A percentile compares a stretch with the other conserved stretches of the same genome.
Conservation (phyloP, 441 rosid species). For the Corymbia citriodora region DNA sequence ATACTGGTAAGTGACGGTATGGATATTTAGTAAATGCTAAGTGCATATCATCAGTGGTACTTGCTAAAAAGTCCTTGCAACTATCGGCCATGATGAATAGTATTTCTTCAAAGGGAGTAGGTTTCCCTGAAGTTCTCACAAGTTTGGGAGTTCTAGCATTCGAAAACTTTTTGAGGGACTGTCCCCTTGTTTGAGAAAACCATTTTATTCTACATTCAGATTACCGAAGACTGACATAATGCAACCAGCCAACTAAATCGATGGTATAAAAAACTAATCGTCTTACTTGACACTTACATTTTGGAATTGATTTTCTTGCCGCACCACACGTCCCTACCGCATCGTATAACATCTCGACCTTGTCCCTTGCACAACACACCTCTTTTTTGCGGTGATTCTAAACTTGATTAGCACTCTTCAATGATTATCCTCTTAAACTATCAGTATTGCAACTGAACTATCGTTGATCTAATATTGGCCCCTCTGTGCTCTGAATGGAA, state of each 20-base stretch:
- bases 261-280: accelerated
- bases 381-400: not conserved
- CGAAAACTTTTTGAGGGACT: not conserved
- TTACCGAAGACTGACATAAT: accelerated
- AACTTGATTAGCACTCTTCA: not conserved
- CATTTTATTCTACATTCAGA: accelerated
- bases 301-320: not conserved
- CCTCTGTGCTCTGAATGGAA: not conserved
- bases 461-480: not conserved
- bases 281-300: not conserved
- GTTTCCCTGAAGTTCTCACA: not conserved
- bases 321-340: accelerated
- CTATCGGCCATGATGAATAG: too few relatives aligned
- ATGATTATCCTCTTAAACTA: not conserved
- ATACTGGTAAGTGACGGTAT: too few relatives aligned
- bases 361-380: not conserved
- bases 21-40: too few relatives aligned
- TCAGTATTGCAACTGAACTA: not conserved
- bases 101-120: not conserved
- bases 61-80: too few relatives aligned
- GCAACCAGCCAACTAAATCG: accelerated
- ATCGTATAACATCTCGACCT: accelerated
- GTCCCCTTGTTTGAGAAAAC: not conserved
- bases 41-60: too few relatives aligned
- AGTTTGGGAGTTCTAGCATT: not conserved